phyloP scores from a whole-genome alignment of 2,329 filamentous ascomycete genomes.

The Teratosphaeria gauchensis region DNA sequence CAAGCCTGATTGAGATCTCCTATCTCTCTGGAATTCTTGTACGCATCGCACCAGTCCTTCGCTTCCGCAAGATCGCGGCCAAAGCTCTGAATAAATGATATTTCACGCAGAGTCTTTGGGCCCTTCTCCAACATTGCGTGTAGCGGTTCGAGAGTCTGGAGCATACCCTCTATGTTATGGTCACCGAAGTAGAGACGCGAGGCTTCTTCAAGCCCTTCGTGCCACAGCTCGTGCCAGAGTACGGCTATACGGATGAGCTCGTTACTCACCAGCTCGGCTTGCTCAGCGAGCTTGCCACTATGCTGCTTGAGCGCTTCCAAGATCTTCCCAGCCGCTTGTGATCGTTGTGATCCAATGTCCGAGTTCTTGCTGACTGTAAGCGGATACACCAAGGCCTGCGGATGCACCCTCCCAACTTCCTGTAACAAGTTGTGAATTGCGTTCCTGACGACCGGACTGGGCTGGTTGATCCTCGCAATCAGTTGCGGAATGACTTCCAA shows the following conservation, averaged over 20 bases:
- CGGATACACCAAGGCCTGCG: constrained; percentile 92
- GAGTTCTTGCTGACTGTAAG: constrained; percentile 98
- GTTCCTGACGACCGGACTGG: constrained; percentile 76
- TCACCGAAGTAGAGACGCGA: constrained; percentile 95
- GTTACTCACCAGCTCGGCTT: constrained; percentile 89
- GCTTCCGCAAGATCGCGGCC: constrained; percentile 91
- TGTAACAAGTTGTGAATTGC: constrained; percentile 87
- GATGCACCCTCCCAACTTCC: constrained; percentile 87
- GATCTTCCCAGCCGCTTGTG: constrained; percentile 79
- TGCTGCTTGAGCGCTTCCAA: constrained; percentile 98
- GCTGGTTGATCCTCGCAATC: constrained; percentile 94
- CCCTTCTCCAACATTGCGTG: constrained; percentile 86
- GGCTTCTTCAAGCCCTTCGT: constrained; percentile 93
- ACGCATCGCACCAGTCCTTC: constrained; percentile 90
- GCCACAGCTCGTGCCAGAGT: constrained; percentile 98
- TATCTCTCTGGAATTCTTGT: constrained; percentile 76
- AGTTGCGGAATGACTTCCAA: constrained; percentile 95
- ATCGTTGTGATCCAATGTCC: constrained; percentile 64
- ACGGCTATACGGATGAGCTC: constrained; percentile 96
- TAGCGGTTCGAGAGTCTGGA: constrained; percentile 76
- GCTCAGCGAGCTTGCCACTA: constrained; percentile 82
- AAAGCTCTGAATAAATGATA: constrained; percentile 96
- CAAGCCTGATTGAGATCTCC: constrained; percentile 96
- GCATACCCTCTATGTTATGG: constrained; percentile 96
- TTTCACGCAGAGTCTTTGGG: constrained; percentile 85